A percentile compares a stretch with the other conserved stretches of the same genome.
These are phyloP conservation scores for Conoideocrella luteorostrata DNA, from an alignment of 2,329 filamentous ascomycete genomes.

Conservation along the genomic window DNA sequence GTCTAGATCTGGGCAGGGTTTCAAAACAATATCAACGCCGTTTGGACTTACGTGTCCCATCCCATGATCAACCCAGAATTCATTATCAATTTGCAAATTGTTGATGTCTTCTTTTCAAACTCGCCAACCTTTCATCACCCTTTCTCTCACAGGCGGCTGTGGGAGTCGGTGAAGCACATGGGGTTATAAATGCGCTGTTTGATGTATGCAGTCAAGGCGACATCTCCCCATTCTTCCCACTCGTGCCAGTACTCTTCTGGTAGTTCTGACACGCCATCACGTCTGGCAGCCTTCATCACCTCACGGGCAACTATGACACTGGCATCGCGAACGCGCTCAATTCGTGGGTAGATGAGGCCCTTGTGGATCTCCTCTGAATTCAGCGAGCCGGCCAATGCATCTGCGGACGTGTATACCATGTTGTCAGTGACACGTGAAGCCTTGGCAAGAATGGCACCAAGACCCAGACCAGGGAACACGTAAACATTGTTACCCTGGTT, in stretches of 20 bases:
- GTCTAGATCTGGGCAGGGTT: neutral
- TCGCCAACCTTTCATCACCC: neutral
- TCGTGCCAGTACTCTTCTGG: constrained; percentile 63
- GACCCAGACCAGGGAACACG: constrained; percentile 92
- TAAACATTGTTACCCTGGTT: constrained; percentile 86
- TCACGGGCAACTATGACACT: constrained; percentile 80
- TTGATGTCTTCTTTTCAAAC: neutral
- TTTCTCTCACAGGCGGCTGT: constrained; percentile 22
- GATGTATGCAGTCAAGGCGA: constrained; percentile 54
- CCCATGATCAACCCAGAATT: neutral
- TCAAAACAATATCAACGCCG: neutral
- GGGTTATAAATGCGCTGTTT: constrained; percentile 56
- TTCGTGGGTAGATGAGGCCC: constrained; percentile 84
- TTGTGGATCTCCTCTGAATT: constrained; percentile 74
- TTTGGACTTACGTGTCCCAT: neutral
- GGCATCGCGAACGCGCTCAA: constrained; percentile 87
- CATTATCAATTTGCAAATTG: neutral
- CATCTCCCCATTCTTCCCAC: constrained; percentile 67
- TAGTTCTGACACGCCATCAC: constrained; percentile 67
- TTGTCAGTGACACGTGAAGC: constrained; percentile 79
- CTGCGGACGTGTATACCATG: constrained; percentile 95
- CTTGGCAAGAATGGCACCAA: constrained; percentile 89
- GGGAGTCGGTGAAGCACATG: constrained; percentile 32
- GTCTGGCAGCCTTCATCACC: constrained; percentile 86
- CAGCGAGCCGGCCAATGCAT: constrained; percentile 70